Evolutionary conservation across 2,329 filamentous ascomycete species (phyloP).

Genomic region (Botryosphaeria dothidea): DNA sequence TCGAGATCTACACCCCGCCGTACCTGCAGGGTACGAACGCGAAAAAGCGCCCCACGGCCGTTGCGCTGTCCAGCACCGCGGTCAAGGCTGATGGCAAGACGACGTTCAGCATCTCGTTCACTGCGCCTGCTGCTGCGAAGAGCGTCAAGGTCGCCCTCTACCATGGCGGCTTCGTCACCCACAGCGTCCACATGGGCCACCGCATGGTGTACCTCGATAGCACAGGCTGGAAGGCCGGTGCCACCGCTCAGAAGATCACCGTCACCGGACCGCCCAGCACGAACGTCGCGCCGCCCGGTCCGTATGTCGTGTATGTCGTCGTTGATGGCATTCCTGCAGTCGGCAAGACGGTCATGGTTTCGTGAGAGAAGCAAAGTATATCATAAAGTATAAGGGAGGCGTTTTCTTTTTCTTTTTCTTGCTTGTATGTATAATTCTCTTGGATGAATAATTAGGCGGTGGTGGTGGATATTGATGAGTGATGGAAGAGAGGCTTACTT

Average conservation of each 20-base stretch:
- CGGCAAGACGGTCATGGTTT: constrained; percentile 53
- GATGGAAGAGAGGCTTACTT: too few species aligned
- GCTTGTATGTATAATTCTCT: not conserved
- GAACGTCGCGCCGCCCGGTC: constrained; percentile 59
- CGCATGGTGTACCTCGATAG: constrained; percentile 57
- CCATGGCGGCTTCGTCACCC: constrained; percentile 62
- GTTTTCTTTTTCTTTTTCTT: constrained; percentile 1
- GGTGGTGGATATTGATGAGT: too few species aligned
- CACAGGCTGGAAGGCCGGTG: constrained; percentile 47
- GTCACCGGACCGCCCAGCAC: constrained; percentile 57
- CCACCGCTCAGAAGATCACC: constrained; percentile 47
- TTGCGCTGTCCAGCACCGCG: constrained; percentile 47
- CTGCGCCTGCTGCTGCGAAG: constrained; percentile 43
- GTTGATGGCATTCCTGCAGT: constrained; percentile 56
- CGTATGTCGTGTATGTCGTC: constrained; percentile 62
- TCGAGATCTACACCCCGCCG: constrained; percentile 63
- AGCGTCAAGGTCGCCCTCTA: constrained; percentile 55
- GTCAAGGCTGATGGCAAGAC: constrained; percentile 46
- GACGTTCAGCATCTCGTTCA: constrained; percentile 53
- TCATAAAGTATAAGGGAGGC: not conserved
- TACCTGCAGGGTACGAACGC: constrained; percentile 58
- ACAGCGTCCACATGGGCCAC: constrained; percentile 63
- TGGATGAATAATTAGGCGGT: not conserved
- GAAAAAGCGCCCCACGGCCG: constrained; percentile 49
- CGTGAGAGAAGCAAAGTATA: constrained; percentile 17